A percentile compares a stretch with the other conserved stretches of the same genome.
These are phyloP conservation scores for Austroboletus rostrupii DNA, from an alignment of 1,284 basidiomycete species.

Conservation along the genomic window DNA sequence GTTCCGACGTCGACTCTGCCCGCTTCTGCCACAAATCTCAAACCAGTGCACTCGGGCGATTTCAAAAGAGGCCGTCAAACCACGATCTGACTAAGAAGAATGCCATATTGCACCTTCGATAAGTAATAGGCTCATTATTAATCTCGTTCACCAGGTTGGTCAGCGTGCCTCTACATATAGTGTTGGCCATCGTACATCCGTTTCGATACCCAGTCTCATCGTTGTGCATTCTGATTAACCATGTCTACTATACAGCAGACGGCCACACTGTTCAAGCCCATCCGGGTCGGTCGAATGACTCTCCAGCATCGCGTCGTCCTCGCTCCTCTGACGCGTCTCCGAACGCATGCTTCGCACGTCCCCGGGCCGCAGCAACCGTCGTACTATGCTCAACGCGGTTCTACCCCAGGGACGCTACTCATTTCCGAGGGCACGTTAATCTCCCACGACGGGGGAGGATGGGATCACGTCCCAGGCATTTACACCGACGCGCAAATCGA, in stretches of 20 bases:
- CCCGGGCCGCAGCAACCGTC: slow-evolving; percentile 14
- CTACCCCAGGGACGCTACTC: slow-evolving; percentile 26
- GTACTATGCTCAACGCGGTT: slow-evolving; percentile 33
- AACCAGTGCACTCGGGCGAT: too few species aligned
- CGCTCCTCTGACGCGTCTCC: slow-evolving; percentile 34
- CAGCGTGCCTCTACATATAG: too few species aligned
- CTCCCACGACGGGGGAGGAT: slow-evolving; percentile 22
- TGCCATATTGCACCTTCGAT: too few species aligned
- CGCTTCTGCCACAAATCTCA: too few species aligned
- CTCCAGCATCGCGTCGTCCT: slow-evolving; percentile 32
- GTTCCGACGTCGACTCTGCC: too few species aligned
- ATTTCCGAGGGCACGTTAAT: slow-evolving; percentile 27
- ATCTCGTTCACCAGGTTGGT: too few species aligned
- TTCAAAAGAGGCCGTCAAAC: too few species aligned
- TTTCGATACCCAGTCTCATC: too few species aligned
- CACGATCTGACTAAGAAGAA: too few species aligned
- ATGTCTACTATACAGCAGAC: slow-evolving; percentile 6
- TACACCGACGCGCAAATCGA: slow-evolving; percentile 22
- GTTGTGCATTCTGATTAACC: neutral
- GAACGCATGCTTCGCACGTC: slow-evolving; percentile 22
- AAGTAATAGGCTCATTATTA: too few species aligned
- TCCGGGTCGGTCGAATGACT: slow-evolving; percentile 30
- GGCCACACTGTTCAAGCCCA: slow-evolving; percentile 11
- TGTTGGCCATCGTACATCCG: too few species aligned
- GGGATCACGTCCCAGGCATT: slow-evolving; percentile 21